Conservation (phyloP, 2,329 filamentous ascomycete genomes). For the Penicillium olsonii region DNA sequence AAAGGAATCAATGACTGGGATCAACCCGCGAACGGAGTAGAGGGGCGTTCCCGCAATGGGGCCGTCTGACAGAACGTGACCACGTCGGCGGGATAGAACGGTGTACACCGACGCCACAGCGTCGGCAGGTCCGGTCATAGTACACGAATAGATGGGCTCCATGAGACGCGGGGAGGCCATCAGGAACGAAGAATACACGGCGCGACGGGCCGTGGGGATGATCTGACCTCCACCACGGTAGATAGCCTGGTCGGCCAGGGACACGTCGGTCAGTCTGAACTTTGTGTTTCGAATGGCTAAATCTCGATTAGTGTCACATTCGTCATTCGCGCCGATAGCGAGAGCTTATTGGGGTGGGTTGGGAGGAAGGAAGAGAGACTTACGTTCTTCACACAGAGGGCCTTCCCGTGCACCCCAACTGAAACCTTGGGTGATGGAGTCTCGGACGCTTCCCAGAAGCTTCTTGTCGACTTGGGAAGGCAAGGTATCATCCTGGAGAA, state of each 20-base stretch:
- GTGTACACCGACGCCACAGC: constrained; percentile 89
- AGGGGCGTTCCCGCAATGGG: constrained; percentile 92
- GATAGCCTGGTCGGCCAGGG: constrained; percentile 85
- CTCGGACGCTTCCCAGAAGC: constrained; percentile 79
- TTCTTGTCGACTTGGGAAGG: constrained; percentile 95
- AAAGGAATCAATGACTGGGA: constrained; percentile 96
- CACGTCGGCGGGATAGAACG: constrained; percentile 80
- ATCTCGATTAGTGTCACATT: constrained; percentile 24
- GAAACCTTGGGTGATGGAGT: constrained; percentile 93
- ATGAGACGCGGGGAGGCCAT: constrained; percentile 96
- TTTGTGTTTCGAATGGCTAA: constrained; percentile 94
- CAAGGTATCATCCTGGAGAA: constrained; percentile 93
- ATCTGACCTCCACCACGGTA: constrained; percentile 95
- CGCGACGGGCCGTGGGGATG: constrained; percentile 88
- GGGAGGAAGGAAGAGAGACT: constrained; percentile 45
- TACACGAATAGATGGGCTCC: constrained; percentile 92
- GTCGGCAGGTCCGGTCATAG: constrained; percentile 89
- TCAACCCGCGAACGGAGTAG: constrained; percentile 84
- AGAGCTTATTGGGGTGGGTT: constrained; percentile 12
- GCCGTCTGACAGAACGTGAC: constrained; percentile 91
- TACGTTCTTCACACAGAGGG: constrained; percentile 94
- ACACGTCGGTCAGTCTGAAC: constrained; percentile 91
- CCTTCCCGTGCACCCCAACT: constrained; percentile 96
- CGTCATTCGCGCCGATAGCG: neutral
- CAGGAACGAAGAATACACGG: constrained; percentile 93